Percentiles rank a stretch among this genome's conserved stretches.
phyloP scores from a whole-genome alignment of 164 flowering plant species.

The Brasenia schreberi region DNA sequence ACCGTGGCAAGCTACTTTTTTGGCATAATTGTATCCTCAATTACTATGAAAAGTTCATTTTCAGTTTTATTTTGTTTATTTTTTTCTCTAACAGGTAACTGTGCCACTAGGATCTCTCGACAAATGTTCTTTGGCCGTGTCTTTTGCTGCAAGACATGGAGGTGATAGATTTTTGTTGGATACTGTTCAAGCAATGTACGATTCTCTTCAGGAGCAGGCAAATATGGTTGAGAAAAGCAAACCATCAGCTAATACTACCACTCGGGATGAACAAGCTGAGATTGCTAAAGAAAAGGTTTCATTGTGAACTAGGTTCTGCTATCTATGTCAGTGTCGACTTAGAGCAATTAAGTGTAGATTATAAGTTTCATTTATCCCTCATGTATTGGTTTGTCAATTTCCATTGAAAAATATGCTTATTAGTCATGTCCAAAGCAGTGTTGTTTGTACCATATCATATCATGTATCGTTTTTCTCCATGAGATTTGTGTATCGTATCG shows the following conservation, averaged over 20 bases:
- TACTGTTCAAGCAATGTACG: constrained; percentile 50
- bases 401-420: no score
- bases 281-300: constrained; percentile 85
- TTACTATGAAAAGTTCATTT: not conserved
- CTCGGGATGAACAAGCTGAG: constrained; percentile 65
- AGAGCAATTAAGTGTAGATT: no score
- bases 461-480: no score
- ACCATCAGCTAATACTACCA: constrained; percentile 24
- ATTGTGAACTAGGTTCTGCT: no score
- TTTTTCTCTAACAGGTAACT: constrained; percentile 38
- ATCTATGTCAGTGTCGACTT: no score
- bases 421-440: no score
- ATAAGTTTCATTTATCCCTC: no score
- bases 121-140: constrained; percentile 76
- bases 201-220: constrained; percentile 54
- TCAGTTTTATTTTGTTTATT: not conserved
- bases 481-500: no score
- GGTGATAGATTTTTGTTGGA: constrained; percentile 88
- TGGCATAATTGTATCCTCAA: no score
- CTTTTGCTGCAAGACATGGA: constrained; percentile 76
- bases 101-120: constrained; percentile 74
- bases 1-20: no score
- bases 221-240: constrained; percentile 36
- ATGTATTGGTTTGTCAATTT: no score
- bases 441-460: no score